phyloP scores from a whole-genome alignment of 73 alveolate genomes.

The Tetrahymena elliotti region DNA sequence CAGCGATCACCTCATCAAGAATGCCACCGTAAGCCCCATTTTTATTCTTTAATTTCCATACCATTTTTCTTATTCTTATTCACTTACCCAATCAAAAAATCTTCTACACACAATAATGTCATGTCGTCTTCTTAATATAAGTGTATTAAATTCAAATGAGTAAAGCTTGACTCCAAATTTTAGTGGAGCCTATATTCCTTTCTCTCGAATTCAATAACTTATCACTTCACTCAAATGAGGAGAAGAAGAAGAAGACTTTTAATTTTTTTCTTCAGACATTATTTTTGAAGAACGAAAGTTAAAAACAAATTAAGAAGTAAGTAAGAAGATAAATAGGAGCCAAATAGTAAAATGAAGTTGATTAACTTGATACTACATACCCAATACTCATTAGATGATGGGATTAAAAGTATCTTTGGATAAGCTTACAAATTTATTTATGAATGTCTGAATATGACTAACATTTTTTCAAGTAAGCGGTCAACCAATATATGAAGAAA shows the following conservation, averaged over 20 bases:
- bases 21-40: conserved; percentile 36
- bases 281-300: background rate
- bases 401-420: background rate
- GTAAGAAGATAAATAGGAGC: background rate
- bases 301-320: background rate
- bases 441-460: background rate
- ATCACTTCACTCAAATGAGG: background rate
- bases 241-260: background rate
- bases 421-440: background rate
- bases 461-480: background rate
- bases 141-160: background rate
- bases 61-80: conserved; percentile 36
- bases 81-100: background rate
- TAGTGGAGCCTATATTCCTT: background rate
- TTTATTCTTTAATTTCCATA: background rate
- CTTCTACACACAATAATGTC: background rate
- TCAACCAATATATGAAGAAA: background rate
- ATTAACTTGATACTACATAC: background rate
- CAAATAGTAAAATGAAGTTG: background rate
- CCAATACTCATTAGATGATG: background rate
- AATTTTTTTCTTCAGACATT: background rate
- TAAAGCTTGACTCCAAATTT: background rate
- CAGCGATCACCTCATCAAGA: conserved; percentile 53
- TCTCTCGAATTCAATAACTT: background rate
- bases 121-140: background rate